Conservation (phyloP, 306 rosid species). For the Rubus parviflorus region DNA sequence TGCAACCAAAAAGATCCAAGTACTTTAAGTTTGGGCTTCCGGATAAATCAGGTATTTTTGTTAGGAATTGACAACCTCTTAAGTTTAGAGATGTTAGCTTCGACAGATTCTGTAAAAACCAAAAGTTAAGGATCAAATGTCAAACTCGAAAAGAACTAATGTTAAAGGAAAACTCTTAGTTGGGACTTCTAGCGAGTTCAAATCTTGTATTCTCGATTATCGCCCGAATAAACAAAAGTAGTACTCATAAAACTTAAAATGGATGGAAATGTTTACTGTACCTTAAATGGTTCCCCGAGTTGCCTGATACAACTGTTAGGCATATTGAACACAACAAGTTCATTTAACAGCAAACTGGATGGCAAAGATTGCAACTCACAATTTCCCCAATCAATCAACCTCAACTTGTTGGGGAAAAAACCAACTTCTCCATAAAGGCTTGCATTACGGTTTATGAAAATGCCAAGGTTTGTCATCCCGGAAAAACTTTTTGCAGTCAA, state of each 20-base stretch:
- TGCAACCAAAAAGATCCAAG: constrained; percentile 9
- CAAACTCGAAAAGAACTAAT: not conserved
- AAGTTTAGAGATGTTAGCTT: not conserved
- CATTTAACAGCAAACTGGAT: constrained; percentile 22
- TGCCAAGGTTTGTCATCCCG: too few relatives aligned
- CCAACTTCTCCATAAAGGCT: not conserved
- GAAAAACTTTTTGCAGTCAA: constrained; percentile 26
- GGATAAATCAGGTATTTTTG: not conserved
- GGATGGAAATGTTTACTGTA: not conserved
- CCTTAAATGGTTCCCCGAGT: constrained; percentile 23
- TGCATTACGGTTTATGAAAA: constrained; percentile 27
- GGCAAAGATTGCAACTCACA: constrained; percentile 35
- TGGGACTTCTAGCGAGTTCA: too few relatives aligned
- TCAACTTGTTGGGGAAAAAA: constrained; percentile 30
- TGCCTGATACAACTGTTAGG: constrained; percentile 27
- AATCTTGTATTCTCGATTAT: too few relatives aligned
- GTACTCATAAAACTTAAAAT: too few relatives aligned
- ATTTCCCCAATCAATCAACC: constrained; percentile 35
- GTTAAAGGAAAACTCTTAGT: too few relatives aligned
- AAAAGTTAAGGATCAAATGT: not conserved
- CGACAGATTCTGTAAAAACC: not conserved
- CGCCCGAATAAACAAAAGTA: too few relatives aligned
- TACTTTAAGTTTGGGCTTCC: not conserved
- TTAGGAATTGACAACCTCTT: not conserved
- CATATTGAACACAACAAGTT: constrained; percentile 34